These are phyloP conservation scores for Malus hybrid DNA, from an alignment of 331 rosid species.

Conservation along the genomic window DNA sequence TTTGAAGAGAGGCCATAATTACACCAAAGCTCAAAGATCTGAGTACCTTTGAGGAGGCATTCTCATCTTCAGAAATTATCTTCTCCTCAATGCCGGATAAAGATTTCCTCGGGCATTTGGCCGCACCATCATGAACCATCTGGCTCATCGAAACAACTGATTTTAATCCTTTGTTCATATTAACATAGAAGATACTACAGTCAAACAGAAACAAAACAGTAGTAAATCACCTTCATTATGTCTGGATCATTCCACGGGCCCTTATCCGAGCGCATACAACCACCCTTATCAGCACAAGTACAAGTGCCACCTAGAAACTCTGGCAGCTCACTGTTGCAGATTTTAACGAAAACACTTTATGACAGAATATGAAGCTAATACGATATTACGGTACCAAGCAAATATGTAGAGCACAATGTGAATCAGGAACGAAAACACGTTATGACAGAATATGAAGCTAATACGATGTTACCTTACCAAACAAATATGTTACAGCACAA, in stretches of 20 bases:
- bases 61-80: constrained; percentile 51
- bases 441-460: background rate
- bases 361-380: background rate
- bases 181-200: background rate
- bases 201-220: background rate
- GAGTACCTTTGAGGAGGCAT: constrained; percentile 34
- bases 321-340: constrained; percentile 71
- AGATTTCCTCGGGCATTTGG: constrained; percentile 35
- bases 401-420: background rate
- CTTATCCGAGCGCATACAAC: constrained; percentile 90
- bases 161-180: constrained; percentile 1
- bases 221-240: constrained; percentile 47
- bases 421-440: constrained; percentile 12
- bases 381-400: background rate
- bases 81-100: constrained; percentile 50
- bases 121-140: constrained; percentile 86
- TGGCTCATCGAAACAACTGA: constrained; percentile 24
- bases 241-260: constrained; percentile 98
- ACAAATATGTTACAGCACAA: background rate
- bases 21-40: background rate
- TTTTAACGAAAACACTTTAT: constrained; percentile 9
- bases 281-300: constrained; percentile 87
- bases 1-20: background rate
- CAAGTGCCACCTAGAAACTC: constrained; percentile 91
- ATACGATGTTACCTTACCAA: background rate